These are phyloP conservation scores for Leishmania guyanensis DNA, from an alignment of 208 protist genomes.

Conservation along the genomic window DNA sequence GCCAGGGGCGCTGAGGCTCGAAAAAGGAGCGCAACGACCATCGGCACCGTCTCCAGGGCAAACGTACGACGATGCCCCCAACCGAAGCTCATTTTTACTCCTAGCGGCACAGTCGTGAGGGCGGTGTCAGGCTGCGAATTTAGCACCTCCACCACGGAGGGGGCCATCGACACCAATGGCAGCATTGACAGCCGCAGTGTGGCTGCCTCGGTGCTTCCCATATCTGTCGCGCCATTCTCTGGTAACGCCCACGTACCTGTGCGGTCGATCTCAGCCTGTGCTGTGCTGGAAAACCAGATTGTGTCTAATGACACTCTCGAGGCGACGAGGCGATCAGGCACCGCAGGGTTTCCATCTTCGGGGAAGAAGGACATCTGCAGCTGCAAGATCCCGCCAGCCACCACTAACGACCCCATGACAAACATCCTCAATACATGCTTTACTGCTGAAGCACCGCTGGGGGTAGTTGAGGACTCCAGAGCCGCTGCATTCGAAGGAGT, in stretches of 20 bases:
- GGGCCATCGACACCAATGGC: neutral
- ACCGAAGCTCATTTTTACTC: neutral
- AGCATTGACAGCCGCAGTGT: neutral
- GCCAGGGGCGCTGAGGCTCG: neutral
- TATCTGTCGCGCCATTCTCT: neutral
- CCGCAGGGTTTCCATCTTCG: neutral
- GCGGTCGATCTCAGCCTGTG: neutral
- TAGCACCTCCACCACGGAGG: neutral
- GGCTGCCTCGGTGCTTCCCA: neutral
- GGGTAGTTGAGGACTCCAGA: neutral
- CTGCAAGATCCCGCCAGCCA: neutral
- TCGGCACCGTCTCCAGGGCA: neutral
- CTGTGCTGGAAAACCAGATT: neutral
- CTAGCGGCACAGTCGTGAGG: neutral
- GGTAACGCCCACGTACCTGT: neutral
- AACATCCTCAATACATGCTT: neutral
- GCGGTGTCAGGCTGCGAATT: neutral
- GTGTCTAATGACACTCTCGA: neutral
- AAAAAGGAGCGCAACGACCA: neutral
- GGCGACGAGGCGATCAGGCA: neutral
- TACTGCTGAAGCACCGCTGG: neutral
- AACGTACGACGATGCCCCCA: neutral
- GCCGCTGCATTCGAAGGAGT: neutral
- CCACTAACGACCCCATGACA: neutral
- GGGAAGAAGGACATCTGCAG: neutral